Evolutionary conservation across 2,329 filamentous ascomycete species (phyloP), one percentile per base, ranked within the genome.

Genomic region (Fusarium duplospermum): DNA sequence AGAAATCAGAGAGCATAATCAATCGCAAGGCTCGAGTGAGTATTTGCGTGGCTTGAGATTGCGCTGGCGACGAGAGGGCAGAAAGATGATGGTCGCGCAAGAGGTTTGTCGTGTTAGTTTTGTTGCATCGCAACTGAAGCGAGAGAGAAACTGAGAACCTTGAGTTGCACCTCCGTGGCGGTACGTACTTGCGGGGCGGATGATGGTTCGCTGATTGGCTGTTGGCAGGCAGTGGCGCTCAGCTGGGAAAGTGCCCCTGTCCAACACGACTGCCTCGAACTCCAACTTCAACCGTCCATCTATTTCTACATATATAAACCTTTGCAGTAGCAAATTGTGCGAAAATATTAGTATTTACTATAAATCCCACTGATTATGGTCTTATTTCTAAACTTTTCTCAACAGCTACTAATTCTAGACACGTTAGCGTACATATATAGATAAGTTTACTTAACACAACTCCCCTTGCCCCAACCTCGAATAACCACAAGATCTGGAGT

Each of bases 1-100:
- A 77, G 65, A 70, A 70, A 47, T 59, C 73, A 76, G 67, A 38
- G 54, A 64, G 65, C 80, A 81, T 81, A 74, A 57, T 78, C 77
- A 71, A 77, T 75, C 70, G 64, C 67, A 69, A 47, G 35, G 29
- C 20, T 29, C 62, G 24, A 40, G 27, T 38, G 59, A 61, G 42
- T 58, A 38, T 38, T 10, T 62, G 35, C 22, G 50, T 45, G 29
- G 31, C 20, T 64, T 35, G 24, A 29, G 31, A 50, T 27, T 54
- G 58, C 24, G 45, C n/a, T 62, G 68, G 54, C 47, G 50, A 71
- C 52, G 57, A 62, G 59, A 64, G 36, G 54, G 40, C 24, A 27
- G 47, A 35, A 40, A 40, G 60, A 47, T 50, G 64, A 67, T 70
- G 75, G 64, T 60, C 52, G 63, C 50, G 62, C 62, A 65, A 40